Conservation (phyloP, 345 rosid species). For the Hibiscus tridactylites region DNA sequence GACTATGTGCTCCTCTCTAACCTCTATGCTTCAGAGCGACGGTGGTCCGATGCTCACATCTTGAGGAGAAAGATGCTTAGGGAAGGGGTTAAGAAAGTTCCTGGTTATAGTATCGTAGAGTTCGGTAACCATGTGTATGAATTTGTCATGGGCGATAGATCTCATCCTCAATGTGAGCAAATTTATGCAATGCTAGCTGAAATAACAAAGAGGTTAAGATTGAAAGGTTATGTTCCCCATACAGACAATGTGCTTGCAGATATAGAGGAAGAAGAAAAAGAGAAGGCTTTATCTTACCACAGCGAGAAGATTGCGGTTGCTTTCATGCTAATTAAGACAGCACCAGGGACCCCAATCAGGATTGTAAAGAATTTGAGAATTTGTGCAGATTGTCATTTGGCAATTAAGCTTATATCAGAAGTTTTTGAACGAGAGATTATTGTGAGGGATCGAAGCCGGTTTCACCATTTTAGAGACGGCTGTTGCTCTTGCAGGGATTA, state of each 20-base stretch:
- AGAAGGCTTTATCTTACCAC: conserved; percentile 57
- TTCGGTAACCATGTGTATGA: conserved; percentile 55
- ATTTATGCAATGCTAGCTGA: conserved; percentile 52
- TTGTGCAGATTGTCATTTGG: conserved; percentile 76
- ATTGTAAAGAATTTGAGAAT: conserved; percentile 73
- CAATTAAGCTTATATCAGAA: conserved; percentile 66
- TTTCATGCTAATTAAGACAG: conserved; percentile 58
- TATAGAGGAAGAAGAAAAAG: conserved; percentile 81
- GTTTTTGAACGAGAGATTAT: conserved; percentile 54
- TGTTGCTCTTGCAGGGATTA: conserved; percentile 62
- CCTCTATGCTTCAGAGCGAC: conserved; percentile 66
- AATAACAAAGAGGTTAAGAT: conserved; percentile 44
- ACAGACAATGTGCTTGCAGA: conserved; percentile 53
- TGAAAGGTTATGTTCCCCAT: conserved; percentile 55
- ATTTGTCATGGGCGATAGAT: conserved; percentile 60
- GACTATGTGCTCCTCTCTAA: conserved; percentile 81
- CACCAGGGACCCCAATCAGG: conserved; percentile 44
- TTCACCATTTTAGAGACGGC: conserved; percentile 74
- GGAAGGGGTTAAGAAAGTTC: conserved; percentile 59
- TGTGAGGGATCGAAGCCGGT: conserved; percentile 73
- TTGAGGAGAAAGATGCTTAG: conserved; percentile 51
- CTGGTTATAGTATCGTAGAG: conserved; percentile 72
- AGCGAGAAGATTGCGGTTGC: conserved; percentile 87
- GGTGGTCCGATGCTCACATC: conserved; percentile 64
- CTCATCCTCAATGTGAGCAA: conserved; percentile 46